phyloP scores from a whole-genome alignment of 768 basidiomycete genomes.

The Asterophora lycoperdoides region DNA sequence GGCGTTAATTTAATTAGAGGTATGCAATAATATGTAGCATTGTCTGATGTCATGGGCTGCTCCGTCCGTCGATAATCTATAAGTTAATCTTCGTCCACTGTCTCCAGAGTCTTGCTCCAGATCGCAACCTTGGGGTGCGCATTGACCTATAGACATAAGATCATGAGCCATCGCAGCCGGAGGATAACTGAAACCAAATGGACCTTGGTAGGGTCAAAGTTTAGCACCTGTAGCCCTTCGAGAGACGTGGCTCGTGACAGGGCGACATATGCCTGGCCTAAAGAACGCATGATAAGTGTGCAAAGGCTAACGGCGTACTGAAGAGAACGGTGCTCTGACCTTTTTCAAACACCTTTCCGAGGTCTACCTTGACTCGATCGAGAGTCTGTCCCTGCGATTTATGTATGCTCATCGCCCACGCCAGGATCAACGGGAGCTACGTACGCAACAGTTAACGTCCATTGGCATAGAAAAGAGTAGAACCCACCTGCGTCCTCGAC shows the following conservation, averaged over 20 bases:
- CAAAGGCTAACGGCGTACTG: neutral
- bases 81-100: constrained; percentile 26
- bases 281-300: constrained; percentile 5
- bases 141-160: constrained; percentile 43
- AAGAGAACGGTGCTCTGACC: constrained; percentile 36
- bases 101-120: constrained; percentile 70
- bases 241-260: constrained; percentile 85
- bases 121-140: constrained; percentile 68
- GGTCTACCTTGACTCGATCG: constrained; percentile 90
- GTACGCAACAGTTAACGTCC: neutral
- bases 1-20: no score
- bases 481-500: constrained; percentile 68
- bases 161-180: neutral
- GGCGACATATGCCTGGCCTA: constrained; percentile 89
- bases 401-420: constrained; percentile 99
- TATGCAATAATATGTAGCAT: no score
- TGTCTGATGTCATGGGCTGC: no score
- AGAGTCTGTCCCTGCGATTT: constrained; percentile 98
- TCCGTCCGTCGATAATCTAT: no score
- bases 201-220: constrained; percentile 75
- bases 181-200: constrained; percentile 1
- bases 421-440: constrained; percentile 80
- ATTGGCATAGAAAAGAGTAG: neutral
- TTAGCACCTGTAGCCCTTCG: constrained; percentile 79
- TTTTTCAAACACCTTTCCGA: constrained; percentile 91